phyloP scores from a whole-genome alignment of 2,329 filamentous ascomycete species.

The Clathrospora elynae region DNA sequence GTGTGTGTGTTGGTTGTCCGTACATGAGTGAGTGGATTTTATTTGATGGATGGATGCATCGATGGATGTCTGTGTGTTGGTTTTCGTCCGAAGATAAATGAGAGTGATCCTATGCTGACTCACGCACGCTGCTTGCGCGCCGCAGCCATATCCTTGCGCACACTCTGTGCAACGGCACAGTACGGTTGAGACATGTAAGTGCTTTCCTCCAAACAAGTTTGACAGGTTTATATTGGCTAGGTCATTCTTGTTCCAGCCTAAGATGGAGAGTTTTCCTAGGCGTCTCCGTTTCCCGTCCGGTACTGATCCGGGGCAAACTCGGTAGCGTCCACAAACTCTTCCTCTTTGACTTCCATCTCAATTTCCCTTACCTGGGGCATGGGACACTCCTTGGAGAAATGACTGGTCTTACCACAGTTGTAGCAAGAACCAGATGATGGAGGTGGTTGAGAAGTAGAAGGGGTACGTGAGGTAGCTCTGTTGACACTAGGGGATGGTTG shows the following conservation, averaged over 20 bases:
- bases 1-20: no score
- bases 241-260: constrained; percentile 1
- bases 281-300: background rate
- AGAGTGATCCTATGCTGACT: no score
- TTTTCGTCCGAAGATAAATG: no score
- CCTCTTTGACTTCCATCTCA: background rate
- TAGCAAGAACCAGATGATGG: background rate
- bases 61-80: no score
- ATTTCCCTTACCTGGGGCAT: background rate
- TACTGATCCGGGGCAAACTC: background rate
- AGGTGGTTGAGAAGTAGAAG: background rate
- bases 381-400: background rate
- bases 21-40: no score
- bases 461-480: background rate
- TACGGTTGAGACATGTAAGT: background rate
- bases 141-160: no score
- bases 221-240: background rate
- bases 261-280: constrained; percentile 1
- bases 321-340: background rate
- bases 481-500: background rate
- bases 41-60: no score
- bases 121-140: no score
- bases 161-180: no score
- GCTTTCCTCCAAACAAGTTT: constrained; percentile 2
- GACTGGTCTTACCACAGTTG: background rate